These are phyloP conservation scores for Hypholoma sublateritium DNA, from an alignment of 768 basidiomycete genomes.

Conservation along the genomic window DNA sequence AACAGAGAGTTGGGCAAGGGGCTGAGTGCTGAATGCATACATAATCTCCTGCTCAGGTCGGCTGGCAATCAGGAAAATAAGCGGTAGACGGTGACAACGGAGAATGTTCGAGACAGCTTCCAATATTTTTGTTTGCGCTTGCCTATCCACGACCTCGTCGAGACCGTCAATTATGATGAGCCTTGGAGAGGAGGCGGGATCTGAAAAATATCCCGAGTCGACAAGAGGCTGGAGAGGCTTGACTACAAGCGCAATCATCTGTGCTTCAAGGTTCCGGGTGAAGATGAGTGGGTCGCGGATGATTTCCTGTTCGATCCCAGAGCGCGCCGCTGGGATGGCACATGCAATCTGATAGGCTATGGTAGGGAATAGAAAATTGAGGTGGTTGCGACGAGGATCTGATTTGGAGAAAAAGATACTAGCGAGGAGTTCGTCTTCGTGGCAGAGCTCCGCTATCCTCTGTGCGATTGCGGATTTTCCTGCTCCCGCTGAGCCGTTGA, in stretches of 20 bases:
- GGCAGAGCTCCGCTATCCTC: conserved; percentile 3
- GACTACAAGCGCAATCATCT: conserved; percentile 1
- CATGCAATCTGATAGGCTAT: conserved; percentile 3
- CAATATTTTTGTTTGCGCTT: neutral
- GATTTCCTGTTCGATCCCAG: neutral
- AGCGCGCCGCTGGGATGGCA: neutral
- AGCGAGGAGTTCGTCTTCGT: neutral
- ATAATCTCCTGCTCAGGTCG: conserved; percentile 10
- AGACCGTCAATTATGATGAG: conserved; percentile 15
- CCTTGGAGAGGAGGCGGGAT: neutral
- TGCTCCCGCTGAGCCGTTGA: conserved; percentile 13
- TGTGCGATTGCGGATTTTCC: conserved; percentile 15
- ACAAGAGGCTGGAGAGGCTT: neutral
- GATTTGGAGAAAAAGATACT: conserved; percentile 10
- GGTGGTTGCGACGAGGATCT: conserved; percentile 4
- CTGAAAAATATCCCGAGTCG: neutral
- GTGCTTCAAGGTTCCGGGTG: conserved; percentile 1
- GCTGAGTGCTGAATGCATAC: neutral
- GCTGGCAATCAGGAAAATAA: conserved; percentile 11
- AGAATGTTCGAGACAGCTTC: neutral
- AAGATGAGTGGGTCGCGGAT: conserved; percentile 8
- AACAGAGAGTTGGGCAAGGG: neutral
- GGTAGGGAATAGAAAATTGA: neutral
- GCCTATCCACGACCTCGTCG: conserved; percentile 20
- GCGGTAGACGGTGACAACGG: neutral